Conservation (phyloP, 2,329 filamentous ascomycete genomes). For the Knufia petricola region DNA sequence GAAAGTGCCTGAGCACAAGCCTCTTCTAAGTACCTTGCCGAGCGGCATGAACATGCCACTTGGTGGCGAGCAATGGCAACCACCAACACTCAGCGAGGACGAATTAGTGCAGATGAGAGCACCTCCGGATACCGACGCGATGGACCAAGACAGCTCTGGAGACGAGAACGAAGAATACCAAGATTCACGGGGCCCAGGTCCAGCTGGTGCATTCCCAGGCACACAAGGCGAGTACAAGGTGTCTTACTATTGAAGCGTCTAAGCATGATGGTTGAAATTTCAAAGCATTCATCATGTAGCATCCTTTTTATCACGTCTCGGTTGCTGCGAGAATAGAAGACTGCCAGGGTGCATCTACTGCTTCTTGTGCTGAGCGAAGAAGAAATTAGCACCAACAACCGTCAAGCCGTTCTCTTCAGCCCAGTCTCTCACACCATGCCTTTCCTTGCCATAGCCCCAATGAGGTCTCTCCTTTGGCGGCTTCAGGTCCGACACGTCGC, state of each 20-base stretch:
- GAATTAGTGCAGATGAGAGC: slow-evolving; percentile 51
- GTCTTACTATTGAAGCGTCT: slow-evolving; percentile 8
- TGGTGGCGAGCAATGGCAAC: slow-evolving; percentile 41
- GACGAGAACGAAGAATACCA: slow-evolving; percentile 37
- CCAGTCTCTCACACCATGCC: slow-evolving; percentile 39
- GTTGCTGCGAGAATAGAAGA: not conserved
- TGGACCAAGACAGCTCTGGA: slow-evolving; percentile 16
- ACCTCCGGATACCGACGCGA: slow-evolving; percentile 42
- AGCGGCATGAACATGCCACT: slow-evolving; percentile 76
- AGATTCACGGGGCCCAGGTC: slow-evolving; percentile 18
- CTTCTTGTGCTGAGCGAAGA: slow-evolving; percentile 24
- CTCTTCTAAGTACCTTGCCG: slow-evolving; percentile 68
- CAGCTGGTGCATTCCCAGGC: slow-evolving; percentile 29
- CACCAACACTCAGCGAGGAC: slow-evolving; percentile 55
- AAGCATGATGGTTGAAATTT: not conserved
- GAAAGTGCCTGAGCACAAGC: slow-evolving; percentile 58
- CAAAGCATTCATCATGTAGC: not conserved
- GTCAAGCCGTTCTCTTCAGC: slow-evolving; percentile 25
- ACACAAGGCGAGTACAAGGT: slow-evolving; percentile 18
- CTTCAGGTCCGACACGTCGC: slow-evolving; percentile 31
- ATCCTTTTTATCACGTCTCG: too few relatives aligned
- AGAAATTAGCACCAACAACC: slow-evolving; percentile 26
- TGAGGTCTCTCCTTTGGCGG: slow-evolving; percentile 37
- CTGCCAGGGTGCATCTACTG: slow-evolving; percentile 13
- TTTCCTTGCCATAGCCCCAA: slow-evolving; percentile 44